Conservation (phyloP, 345 rosid genomes). For the Eutrema japonicum region DNA sequence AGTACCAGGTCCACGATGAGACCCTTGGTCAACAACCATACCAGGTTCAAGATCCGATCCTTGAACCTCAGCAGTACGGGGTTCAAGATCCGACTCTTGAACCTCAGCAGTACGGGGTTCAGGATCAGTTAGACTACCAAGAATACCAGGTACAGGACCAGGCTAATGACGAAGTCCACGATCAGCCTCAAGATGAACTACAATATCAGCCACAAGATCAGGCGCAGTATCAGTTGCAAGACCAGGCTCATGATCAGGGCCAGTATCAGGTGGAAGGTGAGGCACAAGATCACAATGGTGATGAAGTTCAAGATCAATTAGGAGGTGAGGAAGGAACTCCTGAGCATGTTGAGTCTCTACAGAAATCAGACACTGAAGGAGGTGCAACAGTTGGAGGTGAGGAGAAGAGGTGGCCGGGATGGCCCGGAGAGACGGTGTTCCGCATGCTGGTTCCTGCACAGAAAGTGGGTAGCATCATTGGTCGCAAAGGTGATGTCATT, state of each 20-base stretch:
- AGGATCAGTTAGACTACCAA: conserved; percentile 40
- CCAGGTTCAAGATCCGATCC: conserved; percentile 40
- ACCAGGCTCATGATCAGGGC: conserved; percentile 29
- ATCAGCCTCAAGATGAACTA: conserved; percentile 39
- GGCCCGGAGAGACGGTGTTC: conserved; percentile 99
- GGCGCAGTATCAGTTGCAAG: conserved; percentile 42
- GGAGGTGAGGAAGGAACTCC: conserved; percentile 45
- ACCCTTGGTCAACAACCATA: conserved; percentile 46
- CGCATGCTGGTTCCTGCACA: conserved; percentile 98
- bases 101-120: conserved; percentile 33
- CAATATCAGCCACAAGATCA: conserved; percentile 46
- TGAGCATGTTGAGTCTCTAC: conserved; percentile 42
- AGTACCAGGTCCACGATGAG: conserved; percentile 43
- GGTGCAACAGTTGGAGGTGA: conserved; percentile 48
- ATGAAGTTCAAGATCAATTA: conserved; percentile 39
- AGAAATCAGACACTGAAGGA: conserved; percentile 49
- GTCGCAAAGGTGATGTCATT: conserved; percentile 96
- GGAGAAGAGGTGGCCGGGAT: conserved; percentile 99
- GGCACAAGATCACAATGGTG: conserved; percentile 35
- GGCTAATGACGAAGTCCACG: conserved; percentile 30
- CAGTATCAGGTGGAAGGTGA: conserved; percentile 39
- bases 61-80: conserved; percentile 40
- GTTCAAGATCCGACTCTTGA: conserved; percentile 39
- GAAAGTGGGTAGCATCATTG: conserved; percentile 97
- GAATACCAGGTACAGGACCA: conserved; percentile 31